Conservation (phyloP, 2,329 filamentous ascomycete species). For the Colletotrichum sp. region DNA sequence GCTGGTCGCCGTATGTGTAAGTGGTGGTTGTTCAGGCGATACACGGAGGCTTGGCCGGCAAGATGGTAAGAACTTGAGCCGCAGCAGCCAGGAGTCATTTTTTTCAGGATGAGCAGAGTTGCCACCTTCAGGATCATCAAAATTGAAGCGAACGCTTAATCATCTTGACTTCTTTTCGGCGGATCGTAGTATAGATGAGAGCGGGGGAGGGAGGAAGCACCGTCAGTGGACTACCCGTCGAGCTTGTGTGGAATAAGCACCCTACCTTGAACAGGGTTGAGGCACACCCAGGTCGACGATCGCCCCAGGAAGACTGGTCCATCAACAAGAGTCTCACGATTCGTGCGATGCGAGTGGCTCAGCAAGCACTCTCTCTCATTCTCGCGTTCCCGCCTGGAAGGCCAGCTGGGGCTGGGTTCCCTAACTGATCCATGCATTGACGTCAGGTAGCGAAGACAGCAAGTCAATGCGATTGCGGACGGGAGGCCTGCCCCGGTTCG, state of each 20-base stretch:
- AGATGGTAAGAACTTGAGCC: neutral
- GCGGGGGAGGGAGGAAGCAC: neutral
- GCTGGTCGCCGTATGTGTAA: neutral
- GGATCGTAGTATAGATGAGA: neutral
- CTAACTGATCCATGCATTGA: conserved; percentile 18
- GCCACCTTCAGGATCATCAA: neutral
- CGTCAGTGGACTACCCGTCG: neutral
- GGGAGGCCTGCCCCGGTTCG: neutral
- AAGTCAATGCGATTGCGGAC: conserved; percentile 14
- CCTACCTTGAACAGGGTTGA: neutral
- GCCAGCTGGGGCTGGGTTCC: neutral
- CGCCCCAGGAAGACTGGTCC: neutral
- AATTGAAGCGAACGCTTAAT: neutral
- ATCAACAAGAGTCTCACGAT: neutral
- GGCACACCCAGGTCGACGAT: neutral
- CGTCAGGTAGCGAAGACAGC: neutral
- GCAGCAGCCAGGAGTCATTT: neutral
- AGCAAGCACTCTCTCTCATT: neutral
- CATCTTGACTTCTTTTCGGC: neutral
- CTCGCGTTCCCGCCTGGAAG: neutral
- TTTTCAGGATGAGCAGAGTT: neutral
- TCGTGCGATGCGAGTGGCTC: conserved; percentile 15
- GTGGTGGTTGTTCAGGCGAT: neutral
- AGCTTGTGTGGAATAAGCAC: conserved; percentile 3
- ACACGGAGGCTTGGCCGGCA: neutral